phyloP scores from a whole-genome alignment of 2,329 filamentous ascomycete genomes.

The Pseudogymnoascus sp. region DNA sequence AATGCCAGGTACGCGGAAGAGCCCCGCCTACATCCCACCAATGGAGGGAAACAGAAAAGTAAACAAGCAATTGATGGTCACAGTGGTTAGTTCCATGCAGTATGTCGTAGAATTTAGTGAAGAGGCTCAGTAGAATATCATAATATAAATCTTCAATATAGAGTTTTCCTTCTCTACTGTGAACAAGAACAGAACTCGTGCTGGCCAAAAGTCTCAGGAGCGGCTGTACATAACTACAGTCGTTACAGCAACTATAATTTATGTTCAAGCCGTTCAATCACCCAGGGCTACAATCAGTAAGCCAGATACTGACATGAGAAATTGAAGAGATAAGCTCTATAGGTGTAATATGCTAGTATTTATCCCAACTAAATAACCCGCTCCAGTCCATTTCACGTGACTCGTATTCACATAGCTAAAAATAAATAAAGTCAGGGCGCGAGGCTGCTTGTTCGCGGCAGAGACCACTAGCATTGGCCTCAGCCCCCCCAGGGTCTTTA shows the following conservation, averaged over 20 bases:
- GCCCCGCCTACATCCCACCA: not conserved
- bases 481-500: slow-evolving; percentile 1
- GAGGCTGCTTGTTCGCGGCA: slow-evolving; percentile 4
- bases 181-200: too few relatives aligned
- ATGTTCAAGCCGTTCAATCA: too few relatives aligned
- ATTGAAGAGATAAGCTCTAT: too few relatives aligned
- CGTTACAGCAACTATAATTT: too few relatives aligned
- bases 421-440: slow-evolving; percentile 1
- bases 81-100: not conserved
- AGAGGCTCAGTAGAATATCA: not conserved
- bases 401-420: slow-evolving; percentile 1
- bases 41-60: not conserved
- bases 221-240: too few relatives aligned
- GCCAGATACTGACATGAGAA: too few relatives aligned
- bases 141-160: not conserved
- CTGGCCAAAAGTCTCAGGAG: too few relatives aligned
- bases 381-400: not conserved
- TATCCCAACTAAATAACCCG: not conserved
- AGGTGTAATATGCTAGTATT: too few relatives aligned
- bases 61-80: not conserved
- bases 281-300: too few relatives aligned
- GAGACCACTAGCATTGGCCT: slow-evolving; percentile 6
- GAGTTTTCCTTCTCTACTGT: not conserved
- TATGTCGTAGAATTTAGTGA: not conserved
- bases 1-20: slow-evolving; percentile 1